Base-by-base conservation (phyloP, 139 green algal species). In the Deuterostichococcus epilithicus region DNA sequence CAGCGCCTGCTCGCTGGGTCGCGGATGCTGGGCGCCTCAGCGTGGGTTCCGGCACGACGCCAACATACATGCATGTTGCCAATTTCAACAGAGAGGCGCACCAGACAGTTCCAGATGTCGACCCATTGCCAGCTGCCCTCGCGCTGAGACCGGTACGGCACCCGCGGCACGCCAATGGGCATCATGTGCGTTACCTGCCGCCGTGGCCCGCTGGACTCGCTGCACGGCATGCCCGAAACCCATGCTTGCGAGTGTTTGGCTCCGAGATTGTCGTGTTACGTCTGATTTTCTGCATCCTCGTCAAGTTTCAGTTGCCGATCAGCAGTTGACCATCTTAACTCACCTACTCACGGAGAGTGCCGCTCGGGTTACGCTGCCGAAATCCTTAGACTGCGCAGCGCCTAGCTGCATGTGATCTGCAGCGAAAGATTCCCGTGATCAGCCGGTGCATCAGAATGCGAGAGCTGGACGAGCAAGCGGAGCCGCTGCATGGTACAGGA, bases 51-150 rank as follows among this genome's bases (percentile, higher is more conserved):
- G n/a, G n/a, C n/a, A n/a, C n/a, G n/a, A n/a, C n/a, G n/a, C n/a
- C n/a, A n/a, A n/a, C n/a, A n/a, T n/a, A n/a, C n/a, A n/a, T n/a
- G n/a, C n/a, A n/a, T n/a, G n/a, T n/a, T n/a, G n/a, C 25, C 38
- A 74, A 74, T 5, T 44, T 5, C 25, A 39, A 42, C 20, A 72
- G 22, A n/a, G 22, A 28, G 32, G 52, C 82, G 66, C 76, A 90
- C 86, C 81, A 97, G 76, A 79, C 91, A 93, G 86, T 97, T 97
- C 93, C 93, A 97, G 70, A 97, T 92, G 87, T 97, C 93, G 2
- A 97, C 88, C 93, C 93, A 97, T 82, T 95, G 91, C 92, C 89
- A 97, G 32, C 39, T 68, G 22, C 83, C 86, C 71, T 92, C 89
- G n/a, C 85, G 83, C 35, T 89, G 92, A 0, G 88, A 92, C 33